phyloP scores from a whole-genome alignment of 306 rosid species.

The Cucumis cinereus region DNA sequence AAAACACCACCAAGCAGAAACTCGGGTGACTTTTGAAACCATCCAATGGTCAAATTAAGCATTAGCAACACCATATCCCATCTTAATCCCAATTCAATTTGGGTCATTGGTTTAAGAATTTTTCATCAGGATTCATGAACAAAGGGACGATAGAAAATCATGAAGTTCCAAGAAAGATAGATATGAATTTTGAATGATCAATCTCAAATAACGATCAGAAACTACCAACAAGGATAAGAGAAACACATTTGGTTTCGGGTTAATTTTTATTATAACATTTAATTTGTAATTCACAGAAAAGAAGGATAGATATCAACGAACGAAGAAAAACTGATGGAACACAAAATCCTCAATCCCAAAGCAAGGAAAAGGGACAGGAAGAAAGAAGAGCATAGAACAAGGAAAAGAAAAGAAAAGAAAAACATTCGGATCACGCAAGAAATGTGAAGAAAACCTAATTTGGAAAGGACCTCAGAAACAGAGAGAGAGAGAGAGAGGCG shows the following conservation, averaged over 20 bases:
- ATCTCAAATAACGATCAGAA: not conserved
- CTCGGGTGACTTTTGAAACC: not conserved
- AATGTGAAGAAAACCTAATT: slow-evolving; percentile 1
- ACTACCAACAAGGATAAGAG: not conserved
- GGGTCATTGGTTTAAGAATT: not conserved
- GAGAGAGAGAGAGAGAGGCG: not conserved
- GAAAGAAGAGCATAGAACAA: not conserved
- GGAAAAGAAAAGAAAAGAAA: not conserved
- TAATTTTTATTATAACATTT: not conserved
- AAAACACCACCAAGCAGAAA: not conserved
- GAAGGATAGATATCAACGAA: not conserved
- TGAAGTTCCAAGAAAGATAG: not conserved
- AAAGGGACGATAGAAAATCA: not conserved
- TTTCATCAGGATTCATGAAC: not conserved
- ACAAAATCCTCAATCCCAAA: slow-evolving; percentile 1
- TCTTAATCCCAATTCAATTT: not conserved
- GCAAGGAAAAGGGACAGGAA: not conserved
- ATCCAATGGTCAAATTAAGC: not conserved
- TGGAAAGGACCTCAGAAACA: not conserved
- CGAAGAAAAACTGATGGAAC: not conserved
- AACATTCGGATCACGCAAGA: not conserved
- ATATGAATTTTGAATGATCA: not conserved
- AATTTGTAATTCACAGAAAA: not conserved
- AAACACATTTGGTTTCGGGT: not conserved
- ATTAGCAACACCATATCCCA: not conserved